Evolutionary conservation across 768 basidiomycete species (phyloP), one percentile per base, ranked within the genome.

Genomic region (Russula sp.): DNA sequence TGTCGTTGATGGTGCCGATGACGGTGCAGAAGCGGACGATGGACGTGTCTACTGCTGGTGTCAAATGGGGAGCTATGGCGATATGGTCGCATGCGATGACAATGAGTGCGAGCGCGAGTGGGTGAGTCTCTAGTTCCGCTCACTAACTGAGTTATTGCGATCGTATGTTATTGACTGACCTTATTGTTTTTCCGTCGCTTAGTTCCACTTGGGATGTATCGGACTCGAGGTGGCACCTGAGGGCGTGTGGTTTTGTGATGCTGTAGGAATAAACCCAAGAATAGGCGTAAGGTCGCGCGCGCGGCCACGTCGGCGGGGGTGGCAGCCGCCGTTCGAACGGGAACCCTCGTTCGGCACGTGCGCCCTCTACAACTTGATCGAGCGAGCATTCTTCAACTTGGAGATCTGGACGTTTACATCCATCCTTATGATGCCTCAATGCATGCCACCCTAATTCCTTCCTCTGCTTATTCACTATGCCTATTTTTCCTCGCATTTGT

Each of bases 31-130:
- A 53, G 80, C 77, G 20, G 82, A 82, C 52, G 81, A 84, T 71
- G 78, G 82, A 58, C 83, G 80, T 70, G 81, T 82, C 16, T 96
- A 98, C 72, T 98, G 94, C 76, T 81, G 87, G 78, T 98, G 94
- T 74, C 81, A 90, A 68, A 79, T 88, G 20, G 81, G 86, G 64
- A 93, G 91, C 71, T 94, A 88, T 70, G 94, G 94, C 42, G 89
- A 94, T 77, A 96, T 97, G 94, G 91, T 97, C 70, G 94, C 87
- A 26, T 97, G 94, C 73, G 94, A 97, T 73, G 90, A 87, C 70
- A 77, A 79, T 20, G 79, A 81, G 51, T 96, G 94, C 76, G 85
- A 87, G 69, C 79, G 80, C 63, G 93, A 95, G 88, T 97, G 94
- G 94, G 94, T 95, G 69, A 73, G 90, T 87, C 8, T 61, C 54